phyloP scores from a whole-genome alignment of 441 rosid species.

The Macaranga tanarius region DNA sequence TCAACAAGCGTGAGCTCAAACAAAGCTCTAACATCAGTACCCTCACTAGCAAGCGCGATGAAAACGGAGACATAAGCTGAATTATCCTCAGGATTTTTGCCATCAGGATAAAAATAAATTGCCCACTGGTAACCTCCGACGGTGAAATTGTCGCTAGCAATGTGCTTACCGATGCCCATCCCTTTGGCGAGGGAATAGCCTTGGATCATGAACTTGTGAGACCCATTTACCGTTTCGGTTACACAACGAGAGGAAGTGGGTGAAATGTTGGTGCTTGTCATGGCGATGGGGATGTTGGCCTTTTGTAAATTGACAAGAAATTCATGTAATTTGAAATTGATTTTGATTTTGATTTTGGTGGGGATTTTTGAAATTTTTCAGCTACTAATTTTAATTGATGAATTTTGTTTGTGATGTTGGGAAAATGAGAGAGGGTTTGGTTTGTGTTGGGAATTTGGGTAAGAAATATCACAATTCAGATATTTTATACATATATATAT shows the following conservation, averaged over 20 bases:
- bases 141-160: constrained; percentile 85
- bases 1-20: constrained; percentile 83
- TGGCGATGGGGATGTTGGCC: not conserved
- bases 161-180: constrained; percentile 92
- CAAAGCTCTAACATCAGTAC: constrained; percentile 88
- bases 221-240: constrained; percentile 81
- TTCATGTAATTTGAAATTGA: constrained; percentile 5
- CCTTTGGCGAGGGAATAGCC: constrained; percentile 93
- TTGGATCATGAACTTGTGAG: constrained; percentile 76
- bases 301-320: not conserved
- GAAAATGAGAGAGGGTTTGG: too few relatives aligned
- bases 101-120: constrained; percentile 91
- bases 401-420: too few relatives aligned
- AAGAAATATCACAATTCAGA: too few relatives aligned
- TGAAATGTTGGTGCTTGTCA: constrained; percentile 26
- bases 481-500: too few relatives aligned
- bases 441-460: too few relatives aligned
- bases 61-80: constrained; percentile 85
- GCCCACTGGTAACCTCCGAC: constrained; percentile 96
- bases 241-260: constrained; percentile 82
- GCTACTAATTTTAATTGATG: too few relatives aligned
- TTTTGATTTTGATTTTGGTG: not conserved
- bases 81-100: constrained; percentile 87
- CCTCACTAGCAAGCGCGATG: constrained; percentile 92
- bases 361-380: too few relatives aligned